Evolutionary conservation across 345 rosid species (phyloP).

Genomic region (Theobroma cacao): DNA sequence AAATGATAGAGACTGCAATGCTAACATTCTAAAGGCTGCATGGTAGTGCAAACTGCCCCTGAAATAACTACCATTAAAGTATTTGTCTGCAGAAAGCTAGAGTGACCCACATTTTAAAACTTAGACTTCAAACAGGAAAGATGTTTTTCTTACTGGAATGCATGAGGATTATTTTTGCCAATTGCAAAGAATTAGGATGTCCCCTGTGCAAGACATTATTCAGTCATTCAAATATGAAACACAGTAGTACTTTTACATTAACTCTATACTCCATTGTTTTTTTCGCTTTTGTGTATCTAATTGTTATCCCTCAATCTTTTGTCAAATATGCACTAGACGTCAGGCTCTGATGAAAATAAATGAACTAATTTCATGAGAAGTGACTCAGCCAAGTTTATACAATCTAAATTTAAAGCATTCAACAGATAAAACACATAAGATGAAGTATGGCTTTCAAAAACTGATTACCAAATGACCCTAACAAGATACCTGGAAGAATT

Average conservation of each 20-base stretch:
- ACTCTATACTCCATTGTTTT: not conserved
- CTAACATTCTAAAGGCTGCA: not conserved
- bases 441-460: not conserved
- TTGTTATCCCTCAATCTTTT: not conserved
- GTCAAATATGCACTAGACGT: not conserved
- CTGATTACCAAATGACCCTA: not conserved
- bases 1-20: not conserved
- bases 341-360: not conserved
- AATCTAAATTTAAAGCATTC: not conserved
- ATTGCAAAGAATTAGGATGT: not conserved
- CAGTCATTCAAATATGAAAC: not conserved
- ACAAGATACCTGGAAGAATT: slow-evolving; percentile 79
- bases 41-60: not conserved
- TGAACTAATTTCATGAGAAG: not conserved
- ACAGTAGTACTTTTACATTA: not conserved
- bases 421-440: not conserved
- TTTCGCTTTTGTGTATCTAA: not conserved
- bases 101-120: not conserved
- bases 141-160: not conserved
- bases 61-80: not conserved
- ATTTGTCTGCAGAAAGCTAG: not conserved
- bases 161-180: not conserved
- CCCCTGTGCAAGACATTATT: not conserved
- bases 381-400: not conserved
- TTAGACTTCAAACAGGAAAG: not conserved